Conservation (phyloP, 2,329 filamentous ascomycete genomes). For the Epichloe brachyelytri region DNA sequence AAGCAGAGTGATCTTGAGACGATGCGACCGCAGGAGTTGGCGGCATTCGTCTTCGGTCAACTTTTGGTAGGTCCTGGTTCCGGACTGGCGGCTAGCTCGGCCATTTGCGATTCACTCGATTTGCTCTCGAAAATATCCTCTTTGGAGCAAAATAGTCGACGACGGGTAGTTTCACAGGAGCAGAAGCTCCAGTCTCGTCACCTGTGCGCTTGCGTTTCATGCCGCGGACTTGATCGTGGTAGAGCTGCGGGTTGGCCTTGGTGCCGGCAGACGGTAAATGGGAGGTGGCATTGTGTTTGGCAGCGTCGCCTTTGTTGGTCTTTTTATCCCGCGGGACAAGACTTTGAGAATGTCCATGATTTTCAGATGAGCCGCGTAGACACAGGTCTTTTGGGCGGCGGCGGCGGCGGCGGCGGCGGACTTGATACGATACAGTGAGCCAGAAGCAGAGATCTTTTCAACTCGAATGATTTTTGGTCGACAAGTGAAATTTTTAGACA, state of each 20-base stretch:
- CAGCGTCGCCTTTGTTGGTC: constrained; percentile 24
- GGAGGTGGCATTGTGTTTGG: constrained; percentile 18
- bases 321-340: constrained; percentile 57
- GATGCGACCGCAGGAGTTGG: constrained; percentile 63
- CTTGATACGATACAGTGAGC: background rate
- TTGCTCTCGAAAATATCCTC: constrained; percentile 21
- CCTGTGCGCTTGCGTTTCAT: constrained; percentile 43
- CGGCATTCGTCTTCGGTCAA: constrained; percentile 60
- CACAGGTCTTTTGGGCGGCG: background rate
- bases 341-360: constrained; percentile 62
- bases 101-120: constrained; percentile 10
- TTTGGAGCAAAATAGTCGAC: constrained; percentile 47
- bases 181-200: constrained; percentile 21
- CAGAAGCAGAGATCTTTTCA: background rate
- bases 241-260: constrained; percentile 55
- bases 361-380: background rate
- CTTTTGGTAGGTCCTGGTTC: constrained; percentile 15
- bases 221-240: constrained; percentile 40
- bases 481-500: constrained; percentile 8
- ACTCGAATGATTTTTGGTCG: background rate
- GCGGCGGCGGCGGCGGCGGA: background rate
- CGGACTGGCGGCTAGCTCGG: constrained; percentile 17
- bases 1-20: constrained; percentile 74
- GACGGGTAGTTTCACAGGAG: constrained; percentile 27
- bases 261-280: constrained; percentile 53